These are phyloP conservation scores for Pyrrhoderma noxium DNA, from an alignment of 1,284 basidiomycete genomes.

Conservation along the genomic window DNA sequence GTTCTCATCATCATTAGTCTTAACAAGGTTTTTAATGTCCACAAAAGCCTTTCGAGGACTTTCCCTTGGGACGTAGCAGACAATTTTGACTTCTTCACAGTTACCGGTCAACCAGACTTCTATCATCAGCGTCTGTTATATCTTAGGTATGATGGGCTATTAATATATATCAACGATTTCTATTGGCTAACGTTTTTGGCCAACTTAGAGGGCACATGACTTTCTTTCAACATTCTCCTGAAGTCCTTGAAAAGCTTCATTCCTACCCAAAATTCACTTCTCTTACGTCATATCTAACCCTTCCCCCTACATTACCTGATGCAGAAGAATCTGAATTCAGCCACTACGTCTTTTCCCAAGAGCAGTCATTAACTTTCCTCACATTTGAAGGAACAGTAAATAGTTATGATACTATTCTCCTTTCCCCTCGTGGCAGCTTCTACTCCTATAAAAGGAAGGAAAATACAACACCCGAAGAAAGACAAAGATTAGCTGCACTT, in stretches of 20 bases:
- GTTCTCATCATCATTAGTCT: background rate
- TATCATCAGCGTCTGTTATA: slow-evolving; percentile 9
- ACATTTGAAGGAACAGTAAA: slow-evolving; percentile 15
- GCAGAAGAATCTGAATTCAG: slow-evolving; percentile 18
- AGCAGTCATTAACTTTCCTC: slow-evolving; percentile 17
- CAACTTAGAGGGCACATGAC: slow-evolving; percentile 17
- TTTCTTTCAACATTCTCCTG: slow-evolving; percentile 15
- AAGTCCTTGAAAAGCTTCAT: slow-evolving; percentile 13
- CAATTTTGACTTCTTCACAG: slow-evolving; percentile 15
- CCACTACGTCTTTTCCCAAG: slow-evolving; percentile 16
- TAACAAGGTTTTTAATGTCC: background rate
- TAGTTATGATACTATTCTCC: slow-evolving; percentile 11
- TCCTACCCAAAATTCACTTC: slow-evolving; percentile 17
- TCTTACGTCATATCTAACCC: slow-evolving; percentile 8
- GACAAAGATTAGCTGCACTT: slow-evolving; percentile 1
- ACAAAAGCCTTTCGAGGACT: slow-evolving; percentile 12
- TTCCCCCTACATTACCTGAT: slow-evolving; percentile 6
- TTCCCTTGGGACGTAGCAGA: slow-evolving; percentile 18
- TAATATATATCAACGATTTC: background rate
- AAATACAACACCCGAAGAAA: background rate
- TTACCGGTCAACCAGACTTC: slow-evolving; percentile 12
- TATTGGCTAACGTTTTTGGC: background rate
- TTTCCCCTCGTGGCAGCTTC: slow-evolving; percentile 15
- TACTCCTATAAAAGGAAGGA: slow-evolving; percentile 11
- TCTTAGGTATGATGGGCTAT: slow-evolving; percentile 4